These are phyloP conservation scores for Juncus inflexus DNA, from an alignment of 176 grass and related monocot species.

Conservation along the genomic window DNA sequence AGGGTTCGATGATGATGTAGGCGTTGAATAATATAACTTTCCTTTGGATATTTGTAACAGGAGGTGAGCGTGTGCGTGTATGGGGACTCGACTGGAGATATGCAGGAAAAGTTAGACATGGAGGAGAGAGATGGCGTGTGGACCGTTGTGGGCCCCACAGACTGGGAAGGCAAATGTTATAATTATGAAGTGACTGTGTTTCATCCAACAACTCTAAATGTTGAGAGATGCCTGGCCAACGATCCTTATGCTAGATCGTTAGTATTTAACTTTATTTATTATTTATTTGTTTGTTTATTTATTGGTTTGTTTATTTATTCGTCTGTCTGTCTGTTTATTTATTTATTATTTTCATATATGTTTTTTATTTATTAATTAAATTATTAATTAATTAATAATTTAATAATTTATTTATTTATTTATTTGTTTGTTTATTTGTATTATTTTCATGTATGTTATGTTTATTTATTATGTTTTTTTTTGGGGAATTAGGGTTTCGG, in stretches of 20 bases:
- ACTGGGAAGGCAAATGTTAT: constrained; percentile 75
- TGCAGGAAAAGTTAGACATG: constrained; percentile 43
- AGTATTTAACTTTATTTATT: too few relatives aligned
- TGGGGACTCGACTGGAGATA: constrained; percentile 48
- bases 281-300: too few relatives aligned
- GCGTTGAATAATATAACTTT: too few relatives aligned
- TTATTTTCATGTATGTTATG: background rate
- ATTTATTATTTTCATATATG: background rate
- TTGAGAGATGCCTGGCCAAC: constrained; percentile 51
- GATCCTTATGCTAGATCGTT: constrained; percentile 96
- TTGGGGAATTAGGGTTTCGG: constrained; percentile 57
- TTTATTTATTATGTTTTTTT: constrained; percentile 18
- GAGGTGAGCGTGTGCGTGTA: constrained; percentile 60
- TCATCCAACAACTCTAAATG: constrained; percentile 52
- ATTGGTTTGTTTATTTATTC: too few relatives aligned
- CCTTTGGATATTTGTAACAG: constrained; percentile 31
- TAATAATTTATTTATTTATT: background rate
- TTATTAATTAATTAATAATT: background rate
- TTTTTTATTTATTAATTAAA: background rate
- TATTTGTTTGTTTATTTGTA: background rate
- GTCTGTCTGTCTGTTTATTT: too few relatives aligned
- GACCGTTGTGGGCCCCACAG: constrained; percentile 59
- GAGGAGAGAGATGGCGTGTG: constrained; percentile 67
- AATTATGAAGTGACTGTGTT: constrained; percentile 72
- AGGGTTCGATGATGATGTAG: too few relatives aligned